Percentiles rank a stretch among this genome's conserved stretches.
phyloP scores from a whole-genome alignment of 202 grass and related monocot species.

The Panicum virgatum region DNA sequence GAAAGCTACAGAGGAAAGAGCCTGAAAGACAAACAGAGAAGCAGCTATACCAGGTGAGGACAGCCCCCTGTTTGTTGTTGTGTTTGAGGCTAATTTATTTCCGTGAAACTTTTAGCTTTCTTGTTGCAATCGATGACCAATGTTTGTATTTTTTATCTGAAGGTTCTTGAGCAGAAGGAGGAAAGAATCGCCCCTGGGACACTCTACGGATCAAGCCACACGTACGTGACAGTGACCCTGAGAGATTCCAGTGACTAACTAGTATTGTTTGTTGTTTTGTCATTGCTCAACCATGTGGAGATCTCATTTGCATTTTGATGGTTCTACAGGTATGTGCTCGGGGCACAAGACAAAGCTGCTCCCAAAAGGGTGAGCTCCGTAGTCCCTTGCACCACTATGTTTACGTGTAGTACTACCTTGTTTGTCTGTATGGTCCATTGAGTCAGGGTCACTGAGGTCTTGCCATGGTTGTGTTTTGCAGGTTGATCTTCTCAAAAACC shows the following conservation, averaged over 20 bases:
- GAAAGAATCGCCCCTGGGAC: constrained; percentile 78
- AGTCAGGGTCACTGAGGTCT: background rate
- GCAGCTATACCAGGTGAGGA: constrained; percentile 78
- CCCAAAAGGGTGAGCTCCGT: constrained; percentile 66
- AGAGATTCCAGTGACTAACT: background rate
- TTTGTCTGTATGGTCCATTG: background rate
- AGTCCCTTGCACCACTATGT: background rate
- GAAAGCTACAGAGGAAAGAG: constrained; percentile 87
- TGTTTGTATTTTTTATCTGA: constrained; percentile 1
- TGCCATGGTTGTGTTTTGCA: constrained; percentile 18
- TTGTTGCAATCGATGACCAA: constrained; percentile 1
- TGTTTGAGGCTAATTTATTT: background rate
- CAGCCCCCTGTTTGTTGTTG: background rate
- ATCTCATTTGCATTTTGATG: background rate
- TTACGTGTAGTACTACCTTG: background rate
- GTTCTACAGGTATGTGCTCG: constrained; percentile 62
- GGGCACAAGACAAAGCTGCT: constrained; percentile 66
- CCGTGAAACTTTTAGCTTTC: background rate
- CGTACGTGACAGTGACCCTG: constrained; percentile 50
- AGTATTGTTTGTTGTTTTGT: background rate
- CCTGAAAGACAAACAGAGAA: constrained; percentile 71
- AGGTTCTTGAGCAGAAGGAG: constrained; percentile 92
- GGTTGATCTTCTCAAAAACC: constrained; percentile 95
- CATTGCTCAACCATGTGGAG: background rate
- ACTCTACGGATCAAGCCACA: constrained; percentile 75